Evolutionary conservation across 2,329 filamentous ascomycete genomes (phyloP), one percentile per base, ranked within the genome.

Genomic region (Atkinsonella hypoxylon): DNA sequence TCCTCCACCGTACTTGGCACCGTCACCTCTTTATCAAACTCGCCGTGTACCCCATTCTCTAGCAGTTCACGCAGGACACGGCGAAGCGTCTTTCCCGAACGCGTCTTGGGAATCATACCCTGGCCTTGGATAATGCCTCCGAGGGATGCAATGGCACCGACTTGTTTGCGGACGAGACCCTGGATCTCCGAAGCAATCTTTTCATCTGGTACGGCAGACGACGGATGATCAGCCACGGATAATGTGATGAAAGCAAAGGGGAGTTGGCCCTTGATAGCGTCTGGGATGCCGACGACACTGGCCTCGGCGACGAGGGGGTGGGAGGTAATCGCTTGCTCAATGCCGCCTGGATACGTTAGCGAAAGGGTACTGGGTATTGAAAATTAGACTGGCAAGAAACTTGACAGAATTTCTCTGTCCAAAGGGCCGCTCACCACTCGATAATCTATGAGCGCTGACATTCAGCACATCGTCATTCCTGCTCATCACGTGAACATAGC

Each of bases 391-490:
- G 20, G 20, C 20, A 22, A 22, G 20, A 22, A 22, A 22, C 20
- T 22, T 22, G 20, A 22, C 20, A 22, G 20, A 22, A 22, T 22
- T 22, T 22, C 20, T 22, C 20, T 22, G 20, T 22, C 20, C 11
- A 13, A 20, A 45, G 17, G 11, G 41, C 3, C 22, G 65, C 75
- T 59, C 72, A 86, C 86, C 88, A 11, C 89, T 95, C 55, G 86
- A 91, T 54, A 96, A 83, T 13, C 90, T 80, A 70, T 96, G 90
- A 5, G 90, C 89, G 40, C 89, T 90, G n/a, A 95, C 90, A 62
- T 96, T 96, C 62, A 96, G 89, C 53, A 96, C 85, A 65, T 96
- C 90, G 69, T 96, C 90, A 32, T 72, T 75, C 40, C 80, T 69
- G 40, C 76, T 76, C 79, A 83, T 82, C 57, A 83, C 78, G 56